A percentile compares a stretch with the other conserved stretches of the same genome.
These are phyloP conservation scores for Nakaseomyces uthaithaninus DNA, from an alignment of 1,139 yeast genomes.

Conservation along the genomic window DNA sequence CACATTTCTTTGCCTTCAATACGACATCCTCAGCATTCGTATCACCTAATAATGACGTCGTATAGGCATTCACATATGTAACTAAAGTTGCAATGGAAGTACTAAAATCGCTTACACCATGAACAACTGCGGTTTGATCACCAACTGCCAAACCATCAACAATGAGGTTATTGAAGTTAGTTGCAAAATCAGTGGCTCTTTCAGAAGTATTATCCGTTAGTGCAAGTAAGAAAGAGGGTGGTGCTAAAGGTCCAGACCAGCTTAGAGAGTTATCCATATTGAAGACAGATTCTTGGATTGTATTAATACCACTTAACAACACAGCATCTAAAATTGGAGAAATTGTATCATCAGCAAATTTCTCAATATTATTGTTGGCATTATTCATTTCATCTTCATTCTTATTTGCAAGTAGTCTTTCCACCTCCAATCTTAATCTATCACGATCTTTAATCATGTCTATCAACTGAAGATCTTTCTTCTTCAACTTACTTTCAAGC, in stretches of 20 bases:
- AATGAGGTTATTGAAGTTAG: slow-evolving; percentile 65
- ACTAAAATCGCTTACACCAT: slow-evolving; percentile 60
- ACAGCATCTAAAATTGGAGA: slow-evolving; percentile 58
- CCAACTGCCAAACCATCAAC: slow-evolving; percentile 66
- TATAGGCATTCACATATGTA: slow-evolving; percentile 30
- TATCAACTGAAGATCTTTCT: slow-evolving; percentile 81
- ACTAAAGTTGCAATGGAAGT: slow-evolving; percentile 52
- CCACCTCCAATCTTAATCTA: slow-evolving; percentile 76
- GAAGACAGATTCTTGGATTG: slow-evolving; percentile 66
- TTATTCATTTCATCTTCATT: background rate
- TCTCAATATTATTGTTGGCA: slow-evolving; percentile 25
- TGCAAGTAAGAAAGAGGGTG: slow-evolving; percentile 56
- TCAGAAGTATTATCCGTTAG: slow-evolving; percentile 65
- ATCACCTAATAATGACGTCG: slow-evolving; percentile 9
- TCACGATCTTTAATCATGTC: slow-evolving; percentile 87
- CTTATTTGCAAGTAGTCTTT: slow-evolving; percentile 34
- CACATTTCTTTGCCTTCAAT: slow-evolving; percentile 47
- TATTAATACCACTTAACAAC: slow-evolving; percentile 57
- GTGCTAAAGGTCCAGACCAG: slow-evolving; percentile 72
- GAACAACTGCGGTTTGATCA: slow-evolving; percentile 60
- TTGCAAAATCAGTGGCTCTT: slow-evolving; percentile 73
- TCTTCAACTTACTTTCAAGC: slow-evolving; percentile 73
- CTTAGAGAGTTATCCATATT: slow-evolving; percentile 74
- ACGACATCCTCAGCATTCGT: slow-evolving; percentile 39
- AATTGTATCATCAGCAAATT: slow-evolving; percentile 11